Percentiles rank a stretch among this genome's conserved stretches.
These are phyloP conservation scores for Gossypium rotundifolium DNA, from an alignment of 345 rosid genomes.

Conservation along the genomic window DNA sequence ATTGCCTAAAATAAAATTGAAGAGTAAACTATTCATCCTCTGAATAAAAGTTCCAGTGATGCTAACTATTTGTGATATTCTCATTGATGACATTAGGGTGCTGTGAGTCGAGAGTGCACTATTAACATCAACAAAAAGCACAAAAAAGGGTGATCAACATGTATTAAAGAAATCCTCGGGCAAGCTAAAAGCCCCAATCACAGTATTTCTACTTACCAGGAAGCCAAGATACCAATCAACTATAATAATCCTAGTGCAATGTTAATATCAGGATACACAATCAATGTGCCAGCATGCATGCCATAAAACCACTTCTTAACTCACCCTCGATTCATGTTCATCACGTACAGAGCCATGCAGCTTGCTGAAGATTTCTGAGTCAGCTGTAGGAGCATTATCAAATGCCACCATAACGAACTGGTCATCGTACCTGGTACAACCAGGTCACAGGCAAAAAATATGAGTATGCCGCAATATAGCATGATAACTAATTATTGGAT, in stretches of 20 bases:
- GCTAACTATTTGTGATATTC: background rate
- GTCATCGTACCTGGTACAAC: constrained; percentile 58
- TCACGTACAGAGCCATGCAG: constrained; percentile 65
- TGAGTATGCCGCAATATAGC: constrained; percentile 13
- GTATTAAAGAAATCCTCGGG: background rate
- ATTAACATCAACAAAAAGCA: background rate
- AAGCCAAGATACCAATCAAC: background rate
- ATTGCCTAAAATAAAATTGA: background rate
- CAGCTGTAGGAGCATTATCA: constrained; percentile 90
- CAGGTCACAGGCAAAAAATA: constrained; percentile 15
- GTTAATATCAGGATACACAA: background rate
- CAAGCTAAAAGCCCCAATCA: background rate
- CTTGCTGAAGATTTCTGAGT: constrained; percentile 71
- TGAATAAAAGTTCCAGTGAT: background rate
- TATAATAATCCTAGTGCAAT: background rate
- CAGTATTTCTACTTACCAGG: background rate
- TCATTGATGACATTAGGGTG: background rate
- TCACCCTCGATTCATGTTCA: constrained; percentile 76
- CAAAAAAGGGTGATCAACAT: background rate
- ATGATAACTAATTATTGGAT: background rate
- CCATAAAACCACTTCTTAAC: constrained; percentile 11
- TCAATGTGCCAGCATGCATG: background rate
- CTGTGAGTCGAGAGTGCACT: background rate
- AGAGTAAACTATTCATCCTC: background rate
- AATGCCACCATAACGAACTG: constrained; percentile 73